phyloP scores from a whole-genome alignment of 371 early-diverging fungal species.

The Rhizopus stolonifer region DNA sequence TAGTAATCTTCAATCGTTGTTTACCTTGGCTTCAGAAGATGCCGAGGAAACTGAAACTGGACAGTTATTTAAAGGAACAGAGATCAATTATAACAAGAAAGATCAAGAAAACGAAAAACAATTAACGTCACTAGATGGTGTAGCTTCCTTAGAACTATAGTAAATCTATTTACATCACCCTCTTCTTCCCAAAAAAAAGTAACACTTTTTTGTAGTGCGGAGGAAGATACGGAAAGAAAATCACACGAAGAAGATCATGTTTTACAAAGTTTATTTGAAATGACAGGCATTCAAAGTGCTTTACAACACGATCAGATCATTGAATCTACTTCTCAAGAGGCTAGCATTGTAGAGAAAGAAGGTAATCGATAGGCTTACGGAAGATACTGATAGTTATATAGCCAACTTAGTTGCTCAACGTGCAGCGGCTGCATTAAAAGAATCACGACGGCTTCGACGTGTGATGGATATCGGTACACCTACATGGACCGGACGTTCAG shows the following conservation, averaged over 20 bases:
- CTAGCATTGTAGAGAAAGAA: constrained; percentile 72
- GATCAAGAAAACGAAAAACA: constrained; percentile 38
- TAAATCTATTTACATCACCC: no score
- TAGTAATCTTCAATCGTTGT: constrained; percentile 78
- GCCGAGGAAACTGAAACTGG: constrained; percentile 67
- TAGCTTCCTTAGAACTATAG: constrained; percentile 59
- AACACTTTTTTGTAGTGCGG: neutral
- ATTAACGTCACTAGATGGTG: constrained; percentile 44
- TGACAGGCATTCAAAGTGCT: constrained; percentile 83
- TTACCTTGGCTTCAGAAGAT: constrained; percentile 71
- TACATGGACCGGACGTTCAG: constrained; percentile 72
- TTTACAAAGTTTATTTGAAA: constrained; percentile 72
- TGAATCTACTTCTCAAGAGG: constrained; percentile 64
- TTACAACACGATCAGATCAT: constrained; percentile 87
- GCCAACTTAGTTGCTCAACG: constrained; percentile 55
- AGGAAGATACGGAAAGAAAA: constrained; percentile 11
- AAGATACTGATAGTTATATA: constrained; percentile 11
- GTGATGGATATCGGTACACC: constrained; percentile 52
- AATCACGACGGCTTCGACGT: constrained; percentile 41
- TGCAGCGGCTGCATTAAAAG: constrained; percentile 56
- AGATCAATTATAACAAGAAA: constrained; percentile 45
- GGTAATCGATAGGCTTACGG: constrained; percentile 51
- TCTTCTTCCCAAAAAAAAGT: no score
- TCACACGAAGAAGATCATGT: constrained; percentile 50
- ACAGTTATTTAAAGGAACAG: constrained; percentile 63